Conservation (phyloP, 208 protist species). For the Wallacemonas sp. region DNA sequence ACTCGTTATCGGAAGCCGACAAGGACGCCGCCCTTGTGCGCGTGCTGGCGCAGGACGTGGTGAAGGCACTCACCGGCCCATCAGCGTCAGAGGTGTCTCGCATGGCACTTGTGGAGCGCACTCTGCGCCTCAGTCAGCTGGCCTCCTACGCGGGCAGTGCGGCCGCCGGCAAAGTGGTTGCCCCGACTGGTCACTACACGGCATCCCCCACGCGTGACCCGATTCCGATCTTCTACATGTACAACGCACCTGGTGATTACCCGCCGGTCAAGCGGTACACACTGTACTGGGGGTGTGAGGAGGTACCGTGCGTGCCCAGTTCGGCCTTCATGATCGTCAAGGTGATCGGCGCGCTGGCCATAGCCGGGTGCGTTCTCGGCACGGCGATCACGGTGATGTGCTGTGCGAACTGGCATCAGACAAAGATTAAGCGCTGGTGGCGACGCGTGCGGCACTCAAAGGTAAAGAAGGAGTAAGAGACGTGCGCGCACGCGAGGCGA, state of each 20-base stretch:
- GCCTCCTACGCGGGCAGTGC: constrained; percentile 18
- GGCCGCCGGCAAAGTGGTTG: background rate
- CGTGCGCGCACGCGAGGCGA: too few species aligned
- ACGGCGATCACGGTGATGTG: constrained; percentile 2
- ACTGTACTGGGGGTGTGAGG: constrained; percentile 21
- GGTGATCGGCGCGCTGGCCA: constrained; percentile 12
- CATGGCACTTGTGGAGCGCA: constrained; percentile 6
- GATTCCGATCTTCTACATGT: constrained; percentile 28
- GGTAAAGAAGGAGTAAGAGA: constrained; percentile 23
- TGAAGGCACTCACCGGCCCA: too few species aligned
- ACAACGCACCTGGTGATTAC: constrained; percentile 31
- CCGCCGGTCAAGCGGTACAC: constrained; percentile 32
- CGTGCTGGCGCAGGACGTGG: too few species aligned
- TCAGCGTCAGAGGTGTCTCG: background rate
- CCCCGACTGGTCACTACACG: constrained; percentile 11
- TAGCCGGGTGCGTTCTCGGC: constrained; percentile 9
- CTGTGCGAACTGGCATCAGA: constrained; percentile 1
- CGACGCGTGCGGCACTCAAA: constrained; percentile 2
- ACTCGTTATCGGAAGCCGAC: too few species aligned
- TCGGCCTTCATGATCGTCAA: constrained; percentile 26
- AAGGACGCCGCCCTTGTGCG: too few species aligned
- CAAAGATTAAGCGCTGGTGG: background rate
- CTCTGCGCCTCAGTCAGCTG: constrained; percentile 10
- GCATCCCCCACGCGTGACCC: background rate
- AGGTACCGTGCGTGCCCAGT: constrained; percentile 27